Percentiles rank a stretch among this genome's conserved stretches.
Conservation (phyloP, 78 protist genomes). For the Guillardia theta region DNA sequence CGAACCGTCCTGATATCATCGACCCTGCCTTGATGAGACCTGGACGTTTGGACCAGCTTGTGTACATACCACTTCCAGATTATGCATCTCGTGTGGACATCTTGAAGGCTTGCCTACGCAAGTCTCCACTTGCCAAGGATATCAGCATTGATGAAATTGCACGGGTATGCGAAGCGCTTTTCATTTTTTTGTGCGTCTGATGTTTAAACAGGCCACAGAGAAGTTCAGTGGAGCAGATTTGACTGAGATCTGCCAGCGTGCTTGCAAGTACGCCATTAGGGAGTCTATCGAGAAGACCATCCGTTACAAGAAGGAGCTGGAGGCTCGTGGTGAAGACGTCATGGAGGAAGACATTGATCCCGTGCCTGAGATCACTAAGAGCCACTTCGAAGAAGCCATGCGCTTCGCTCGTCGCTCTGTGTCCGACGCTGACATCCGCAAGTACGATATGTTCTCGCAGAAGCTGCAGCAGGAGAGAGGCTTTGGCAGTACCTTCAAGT, state of each 20-base stretch:
- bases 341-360: conserved; percentile 80
- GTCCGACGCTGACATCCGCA: conserved; percentile 89
- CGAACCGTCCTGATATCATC: conserved; percentile 99
- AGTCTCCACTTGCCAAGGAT: conserved; percentile 91
- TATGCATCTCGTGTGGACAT: conserved; percentile 85
- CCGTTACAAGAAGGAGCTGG: conserved; percentile 59
- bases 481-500: conserved; percentile 38
- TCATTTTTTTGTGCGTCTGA: too few relatives aligned
- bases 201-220: too few relatives aligned
- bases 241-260: conserved; percentile 97
- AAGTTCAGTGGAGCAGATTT: conserved; percentile 99
- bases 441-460: conserved; percentile 78
- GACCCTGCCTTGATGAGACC: conserved; percentile 99
- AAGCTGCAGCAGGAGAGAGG: conserved; percentile 55
- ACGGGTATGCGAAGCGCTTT: too few relatives aligned
- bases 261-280: conserved; percentile 96
- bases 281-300: conserved; percentile 88
- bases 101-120: conserved; percentile 80
- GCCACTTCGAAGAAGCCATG: conserved; percentile 97
- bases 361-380: conserved; percentile 89
- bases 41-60: conserved; percentile 98
- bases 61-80: conserved; percentile 99
- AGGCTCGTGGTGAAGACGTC: conserved; percentile 45
- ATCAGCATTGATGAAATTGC: conserved; percentile 92
- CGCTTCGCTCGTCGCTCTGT: conserved; percentile 93